Base-by-base conservation (phyloP, 2,329 filamentous ascomycete species). In the Alternaria gansuensis region DNA sequence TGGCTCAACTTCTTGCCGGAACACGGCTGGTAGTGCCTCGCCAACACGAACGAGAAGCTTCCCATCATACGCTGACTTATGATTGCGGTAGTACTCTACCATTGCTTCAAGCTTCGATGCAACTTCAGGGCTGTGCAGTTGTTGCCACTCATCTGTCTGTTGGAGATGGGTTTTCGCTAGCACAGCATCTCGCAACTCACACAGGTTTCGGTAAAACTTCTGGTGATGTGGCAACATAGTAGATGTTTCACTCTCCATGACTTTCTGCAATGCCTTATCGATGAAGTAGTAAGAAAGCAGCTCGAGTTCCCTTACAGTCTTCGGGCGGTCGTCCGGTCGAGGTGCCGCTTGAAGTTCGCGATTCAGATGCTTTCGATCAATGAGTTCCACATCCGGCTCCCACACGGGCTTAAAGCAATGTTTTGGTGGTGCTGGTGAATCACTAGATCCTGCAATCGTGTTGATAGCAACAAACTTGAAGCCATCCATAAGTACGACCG, bases 131-230 rank as follows among this genome's bases (percentile, higher is more conserved):
- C 13, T 53, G 13, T 55, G 53, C 1, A 64, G 51, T 4, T 53
- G 44, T 28, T 64, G 55, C 62, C 62, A 64, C 9, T 62, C 59
- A 2, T 59, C 53, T n/a, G 55, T 64, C 28, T 64, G 62, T n/a
- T 61, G 58, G 2, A 58, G 61, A 51, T 64, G 61, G 26, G 45
- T 45, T 21, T 56, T 53, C 1, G 17, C 7, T 13, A 54, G 9
- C 10, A 64, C 59, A 11, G 45, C 26, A 5, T 54, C 37, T 17
- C 56, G 56, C 0, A 64, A n/a, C 53, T 53, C 40, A 17, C 50
- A 53, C 23, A 64, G 40, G 40, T 60, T 54, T 1, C 14, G 34
- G 31, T 62, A 62, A 44, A 64, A 62, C 28, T 48, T 57, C 26
- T 56, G 59, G 33, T 64, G 59, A 21, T 64, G 62, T 29, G 62